Base-by-base conservation (phyloP, 176 grass and related monocot species). In the Oryza rufipogon region DNA sequence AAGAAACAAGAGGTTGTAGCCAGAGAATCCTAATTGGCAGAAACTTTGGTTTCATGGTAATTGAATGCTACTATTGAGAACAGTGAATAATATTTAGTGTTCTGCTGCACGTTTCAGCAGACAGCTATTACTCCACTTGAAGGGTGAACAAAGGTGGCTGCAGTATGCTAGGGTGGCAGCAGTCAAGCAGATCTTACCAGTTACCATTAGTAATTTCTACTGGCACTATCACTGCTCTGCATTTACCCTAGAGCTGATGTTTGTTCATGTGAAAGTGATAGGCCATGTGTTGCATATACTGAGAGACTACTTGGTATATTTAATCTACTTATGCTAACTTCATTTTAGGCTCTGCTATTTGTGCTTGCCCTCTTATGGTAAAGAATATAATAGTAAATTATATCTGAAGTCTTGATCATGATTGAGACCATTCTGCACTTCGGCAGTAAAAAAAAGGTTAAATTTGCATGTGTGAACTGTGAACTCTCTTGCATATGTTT, bases 171-270 rank as follows among this genome's bases (percentile, higher is more conserved):
- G 83, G 79, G 56, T 68, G 56, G 58, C 8, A 73, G 73, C 26
- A 78, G 30, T 46, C 73, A 68, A 68, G 79, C 84, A 79, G 64
- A 28, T 26, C 41, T 51, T 61, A 22, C 58, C 20, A 22, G 58
- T 61, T 61, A 79, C 2, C 36, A 79, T 82, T 79, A 39, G 38
- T 78, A 86, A 74, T 86, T 83, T 51, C 75, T 83, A 68, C 10
- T 75, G 80, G 42, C n/a, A n/a, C 74, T 69, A 41, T 32, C 79
- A 68, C 56, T 89, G 33, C 45, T 36, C 56, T 89, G 23, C 46
- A 52, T 81, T 83, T 33, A 68, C 73, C 78, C 33, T 78, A 83
- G 33, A 83, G 67, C 67, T 83, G 44, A 58, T 19, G 20, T 64
- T 85, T 85, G 65, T 44, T 65, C 32, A 19, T 2, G 1, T 56